A percentile compares a stretch with the other conserved stretches of the same genome.
Evolutionary conservation across 148 eudicot genomes (phyloP).

Genomic region (Diospyros kaki): DNA sequence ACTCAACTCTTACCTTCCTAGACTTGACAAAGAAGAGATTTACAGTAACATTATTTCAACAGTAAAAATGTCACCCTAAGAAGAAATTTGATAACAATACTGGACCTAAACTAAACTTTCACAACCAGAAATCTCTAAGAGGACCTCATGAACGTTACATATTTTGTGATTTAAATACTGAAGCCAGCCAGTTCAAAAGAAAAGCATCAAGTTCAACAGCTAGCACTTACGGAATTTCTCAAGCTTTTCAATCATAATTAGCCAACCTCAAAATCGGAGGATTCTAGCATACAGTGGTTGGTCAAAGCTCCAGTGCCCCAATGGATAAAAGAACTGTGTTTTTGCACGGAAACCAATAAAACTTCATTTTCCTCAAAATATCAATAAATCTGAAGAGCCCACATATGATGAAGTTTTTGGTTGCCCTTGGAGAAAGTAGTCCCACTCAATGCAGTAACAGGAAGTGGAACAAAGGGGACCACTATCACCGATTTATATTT

Average conservation of each 20-base stretch:
- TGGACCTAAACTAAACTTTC: background rate
- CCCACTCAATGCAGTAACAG: no score
- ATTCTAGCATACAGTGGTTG: background rate
- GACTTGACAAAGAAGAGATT: no score
- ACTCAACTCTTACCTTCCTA: no score
- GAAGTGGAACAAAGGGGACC: background rate
- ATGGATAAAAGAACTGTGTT: background rate
- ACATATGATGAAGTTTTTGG: no score
- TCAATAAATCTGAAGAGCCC: background rate
- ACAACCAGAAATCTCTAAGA: background rate
- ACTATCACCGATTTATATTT: background rate
- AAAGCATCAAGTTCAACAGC: background rate
- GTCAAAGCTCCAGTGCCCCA: background rate
- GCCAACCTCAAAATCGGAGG: background rate
- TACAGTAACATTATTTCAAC: background rate
- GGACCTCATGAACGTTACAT: background rate
- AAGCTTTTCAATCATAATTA: background rate
- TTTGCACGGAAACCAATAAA: background rate
- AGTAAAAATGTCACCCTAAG: background rate
- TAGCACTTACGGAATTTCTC: background rate
- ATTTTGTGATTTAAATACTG: background rate
- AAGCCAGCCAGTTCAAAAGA: background rate
- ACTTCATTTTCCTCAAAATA: background rate
- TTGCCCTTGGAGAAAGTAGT: no score
- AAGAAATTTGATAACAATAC: background rate